Base-by-base conservation (phyloP, 441 rosid genomes). In the Jatropha multifida region DNA sequence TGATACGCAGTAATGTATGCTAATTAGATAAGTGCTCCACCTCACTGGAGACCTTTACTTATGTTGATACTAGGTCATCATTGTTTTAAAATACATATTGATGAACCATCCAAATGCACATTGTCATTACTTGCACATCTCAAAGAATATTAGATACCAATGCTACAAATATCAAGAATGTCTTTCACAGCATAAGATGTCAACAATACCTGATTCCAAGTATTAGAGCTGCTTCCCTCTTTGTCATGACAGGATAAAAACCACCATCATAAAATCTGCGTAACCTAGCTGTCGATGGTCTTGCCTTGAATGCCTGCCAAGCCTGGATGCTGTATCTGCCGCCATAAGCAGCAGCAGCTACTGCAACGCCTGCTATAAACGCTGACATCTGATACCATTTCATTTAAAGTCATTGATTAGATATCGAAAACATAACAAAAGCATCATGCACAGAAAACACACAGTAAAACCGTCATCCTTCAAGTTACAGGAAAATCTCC, bases 241-340 rank as follows among this genome's bases (percentile, higher is more conserved):
- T 87, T 3, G 90, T 90, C 94, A 88, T 90, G 5, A 76, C 84
- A 27, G 86, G 82, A 65, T 85, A 88, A 82, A 90, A 90, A 66
- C 94, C 92, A 12, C 89, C 94, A 0, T 87, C 88, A 4, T 90
- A 90, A 80, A 90, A 90, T 84, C 75, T 86, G 69, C 87, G 85
- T 0, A 85, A 37, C 65, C 74, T 84, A 59, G 83, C 81, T 37
- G 74, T 78, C 10, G 89, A 85, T 11, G 92, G 90, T 10, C 91
- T 81, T 27, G 96, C 79, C 82, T 91, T 91, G 84, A 88, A 84
- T 55, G 94, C 87, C 68, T 91, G 91, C 96, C 96, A 91, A 44
- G 92, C 96, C 79, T 86, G 91, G 82, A 90, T 81, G 62, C 90
- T 92, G 61, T 83, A 84, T 80, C 79, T 87, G 68, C 87, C 88